Percentiles rank a stretch among this genome's conserved stretches.
These are phyloP conservation scores for maize (Zea mays) DNA, from an alignment of 176 grass and related monocot genomes.

Conservation along the genomic window DNA sequence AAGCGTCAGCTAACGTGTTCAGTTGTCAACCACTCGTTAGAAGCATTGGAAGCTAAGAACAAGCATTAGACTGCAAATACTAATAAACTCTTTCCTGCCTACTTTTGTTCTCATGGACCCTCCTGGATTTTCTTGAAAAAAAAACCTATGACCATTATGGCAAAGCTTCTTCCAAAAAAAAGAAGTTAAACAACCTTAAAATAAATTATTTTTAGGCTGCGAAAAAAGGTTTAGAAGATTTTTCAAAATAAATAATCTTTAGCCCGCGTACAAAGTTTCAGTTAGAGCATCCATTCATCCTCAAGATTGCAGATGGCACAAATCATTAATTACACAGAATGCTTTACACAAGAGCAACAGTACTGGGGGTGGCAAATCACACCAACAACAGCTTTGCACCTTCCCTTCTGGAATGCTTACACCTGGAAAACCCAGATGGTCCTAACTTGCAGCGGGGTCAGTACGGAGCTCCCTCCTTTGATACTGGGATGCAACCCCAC, in stretches of 20 bases:
- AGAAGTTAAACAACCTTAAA: too few species aligned
- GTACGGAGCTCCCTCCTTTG: slow-evolving; percentile 23
- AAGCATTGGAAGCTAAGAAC: slow-evolving; percentile 29
- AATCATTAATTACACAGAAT: slow-evolving; percentile 19
- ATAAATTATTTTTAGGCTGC: too few species aligned
- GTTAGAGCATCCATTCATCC: not conserved
- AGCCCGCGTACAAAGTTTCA: not conserved
- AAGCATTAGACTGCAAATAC: not conserved
- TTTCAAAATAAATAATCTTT: too few species aligned
- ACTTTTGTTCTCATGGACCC: not conserved
- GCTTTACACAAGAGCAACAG: slow-evolving; percentile 42
- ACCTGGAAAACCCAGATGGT: slow-evolving; percentile 40
- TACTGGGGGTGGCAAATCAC: slow-evolving; percentile 37
- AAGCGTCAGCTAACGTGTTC: slow-evolving; percentile 35
- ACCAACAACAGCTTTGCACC: slow-evolving; percentile 41
- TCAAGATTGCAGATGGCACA: not conserved
- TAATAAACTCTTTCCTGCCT: not conserved
- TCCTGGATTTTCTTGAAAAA: not conserved
- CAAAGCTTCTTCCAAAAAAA: not conserved
- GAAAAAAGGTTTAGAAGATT: too few species aligned
- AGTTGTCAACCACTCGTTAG: slow-evolving; percentile 28
- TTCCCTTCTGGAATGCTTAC: slow-evolving; percentile 34
- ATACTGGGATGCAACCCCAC: slow-evolving; percentile 5
- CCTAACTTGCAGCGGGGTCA: slow-evolving; percentile 39
- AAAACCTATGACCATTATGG: not conserved